Conservation (phyloP, 345 rosid species). For the Acer saccharum region DNA sequence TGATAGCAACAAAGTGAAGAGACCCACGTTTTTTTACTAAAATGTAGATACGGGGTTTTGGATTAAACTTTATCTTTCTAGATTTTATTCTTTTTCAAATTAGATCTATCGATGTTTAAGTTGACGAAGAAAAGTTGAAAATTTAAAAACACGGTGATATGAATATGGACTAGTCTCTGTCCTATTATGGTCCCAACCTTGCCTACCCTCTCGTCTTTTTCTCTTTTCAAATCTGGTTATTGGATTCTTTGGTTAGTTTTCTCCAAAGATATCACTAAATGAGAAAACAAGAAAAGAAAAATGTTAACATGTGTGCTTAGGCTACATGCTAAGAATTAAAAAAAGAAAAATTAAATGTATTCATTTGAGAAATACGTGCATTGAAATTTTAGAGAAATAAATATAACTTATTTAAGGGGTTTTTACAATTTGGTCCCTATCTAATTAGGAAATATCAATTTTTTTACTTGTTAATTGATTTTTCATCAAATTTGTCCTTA, state of each 20-base stretch:
- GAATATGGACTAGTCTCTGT: not conserved
- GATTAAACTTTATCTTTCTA: not conserved
- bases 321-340: too few species aligned
- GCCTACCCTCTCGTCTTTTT: not conserved
- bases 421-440: too few species aligned
- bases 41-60: not conserved
- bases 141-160: not conserved
- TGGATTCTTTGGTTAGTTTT: not conserved
- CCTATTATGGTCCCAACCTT: not conserved
- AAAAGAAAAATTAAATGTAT: too few species aligned
- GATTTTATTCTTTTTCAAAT: not conserved
- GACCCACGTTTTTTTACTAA: too few species aligned
- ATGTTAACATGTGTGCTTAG: too few species aligned
- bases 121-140: not conserved
- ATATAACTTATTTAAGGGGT: too few species aligned
- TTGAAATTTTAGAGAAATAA: too few species aligned
- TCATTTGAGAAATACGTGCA: too few species aligned
- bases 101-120: conserved; percentile 1
- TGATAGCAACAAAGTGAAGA: not conserved
- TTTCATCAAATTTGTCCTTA: too few species aligned
- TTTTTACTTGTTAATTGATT: too few species aligned
- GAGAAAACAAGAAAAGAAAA: too few species aligned
- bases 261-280: not conserved
- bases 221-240: conserved; percentile 8
- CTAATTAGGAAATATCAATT: too few species aligned